A percentile compares a stretch with the other conserved stretches of the same genome.
These are phyloP conservation scores for Paramecium primaurelia DNA, from an alignment of 73 alveolate species.

Conservation along the genomic window DNA sequence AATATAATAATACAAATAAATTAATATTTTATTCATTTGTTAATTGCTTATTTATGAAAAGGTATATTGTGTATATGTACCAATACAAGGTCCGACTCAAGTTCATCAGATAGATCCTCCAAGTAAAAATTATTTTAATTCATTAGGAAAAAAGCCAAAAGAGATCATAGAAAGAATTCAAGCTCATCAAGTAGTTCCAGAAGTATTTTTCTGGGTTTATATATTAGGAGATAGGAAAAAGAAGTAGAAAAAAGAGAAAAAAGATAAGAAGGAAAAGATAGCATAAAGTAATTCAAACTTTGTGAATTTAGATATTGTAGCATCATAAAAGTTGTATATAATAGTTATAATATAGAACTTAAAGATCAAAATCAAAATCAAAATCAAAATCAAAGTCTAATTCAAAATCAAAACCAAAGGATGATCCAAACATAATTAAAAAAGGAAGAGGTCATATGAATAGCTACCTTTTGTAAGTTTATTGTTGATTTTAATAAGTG, in stretches of 20 bases:
- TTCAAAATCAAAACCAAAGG: background rate
- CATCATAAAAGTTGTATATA: background rate
- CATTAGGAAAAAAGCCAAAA: background rate
- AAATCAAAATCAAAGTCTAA: background rate
- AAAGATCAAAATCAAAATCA: background rate
- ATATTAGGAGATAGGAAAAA: background rate
- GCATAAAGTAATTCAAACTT: background rate
- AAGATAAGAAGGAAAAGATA: background rate
- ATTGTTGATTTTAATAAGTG: background rate
- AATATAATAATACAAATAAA: background rate
- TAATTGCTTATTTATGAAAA: background rate
- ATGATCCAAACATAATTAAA: background rate
- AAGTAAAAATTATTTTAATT: background rate
- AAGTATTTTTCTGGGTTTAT: background rate
- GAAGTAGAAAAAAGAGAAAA: background rate
- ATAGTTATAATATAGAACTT: background rate
- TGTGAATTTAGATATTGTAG: constrained; percentile 9
- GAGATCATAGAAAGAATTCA: background rate
- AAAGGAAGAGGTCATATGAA: constrained; percentile 48
- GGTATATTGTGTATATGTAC: constrained; percentile 16
- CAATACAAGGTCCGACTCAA: constrained; percentile 24
- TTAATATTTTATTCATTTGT: background rate
- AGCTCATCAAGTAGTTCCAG: constrained; percentile 41
- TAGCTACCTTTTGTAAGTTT: background rate
- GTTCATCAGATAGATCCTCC: constrained; percentile 49